Conservation (phyloP, 2,329 filamentous ascomycete species). For the Pestalotiopsis sp. region DNA sequence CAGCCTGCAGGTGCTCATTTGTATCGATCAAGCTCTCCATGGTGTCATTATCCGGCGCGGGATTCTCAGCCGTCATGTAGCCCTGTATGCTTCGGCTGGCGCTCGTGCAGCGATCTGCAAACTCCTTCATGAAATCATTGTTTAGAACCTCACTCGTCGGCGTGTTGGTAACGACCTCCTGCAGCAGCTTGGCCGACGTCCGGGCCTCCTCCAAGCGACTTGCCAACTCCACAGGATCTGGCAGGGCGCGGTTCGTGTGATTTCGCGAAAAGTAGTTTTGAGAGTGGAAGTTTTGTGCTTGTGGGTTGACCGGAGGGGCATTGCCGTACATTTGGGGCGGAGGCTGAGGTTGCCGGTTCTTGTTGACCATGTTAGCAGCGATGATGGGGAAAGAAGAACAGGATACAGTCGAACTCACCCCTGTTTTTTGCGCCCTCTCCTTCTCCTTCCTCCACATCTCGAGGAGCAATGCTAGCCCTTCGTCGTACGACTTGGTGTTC, state of each 20-base stretch:
- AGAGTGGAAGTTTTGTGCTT: slow-evolving; percentile 57
- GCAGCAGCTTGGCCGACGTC: slow-evolving; percentile 88
- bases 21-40: slow-evolving; percentile 93
- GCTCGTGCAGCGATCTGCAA: slow-evolving; percentile 80
- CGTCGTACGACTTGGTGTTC: slow-evolving; percentile 71
- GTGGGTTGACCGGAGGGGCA: slow-evolving; percentile 44
- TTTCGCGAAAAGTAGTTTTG: slow-evolving; percentile 62
- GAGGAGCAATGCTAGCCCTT: slow-evolving; percentile 70
- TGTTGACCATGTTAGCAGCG: background rate
- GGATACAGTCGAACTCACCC: slow-evolving; percentile 40
- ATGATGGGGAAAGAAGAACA: slow-evolving; percentile 13
- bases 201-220: slow-evolving; percentile 86
- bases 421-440: slow-evolving; percentile 59
- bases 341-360: slow-evolving; percentile 13
- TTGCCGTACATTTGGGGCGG: slow-evolving; percentile 40
- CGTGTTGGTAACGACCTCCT: slow-evolving; percentile 88
- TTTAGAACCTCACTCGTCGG: slow-evolving; percentile 72
- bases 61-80: slow-evolving; percentile 81
- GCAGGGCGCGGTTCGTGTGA: slow-evolving; percentile 54
- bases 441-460: slow-evolving; percentile 93
- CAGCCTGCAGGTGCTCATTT: slow-evolving; percentile 85
- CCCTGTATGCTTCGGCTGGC: slow-evolving; percentile 81
- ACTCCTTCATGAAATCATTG: slow-evolving; percentile 93
- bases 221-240: slow-evolving; percentile 75
- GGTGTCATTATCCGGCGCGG: slow-evolving; percentile 87